Evolutionary conservation across 257 asterid species (phyloP).

Genomic region (Osmanthus fragrans): DNA sequence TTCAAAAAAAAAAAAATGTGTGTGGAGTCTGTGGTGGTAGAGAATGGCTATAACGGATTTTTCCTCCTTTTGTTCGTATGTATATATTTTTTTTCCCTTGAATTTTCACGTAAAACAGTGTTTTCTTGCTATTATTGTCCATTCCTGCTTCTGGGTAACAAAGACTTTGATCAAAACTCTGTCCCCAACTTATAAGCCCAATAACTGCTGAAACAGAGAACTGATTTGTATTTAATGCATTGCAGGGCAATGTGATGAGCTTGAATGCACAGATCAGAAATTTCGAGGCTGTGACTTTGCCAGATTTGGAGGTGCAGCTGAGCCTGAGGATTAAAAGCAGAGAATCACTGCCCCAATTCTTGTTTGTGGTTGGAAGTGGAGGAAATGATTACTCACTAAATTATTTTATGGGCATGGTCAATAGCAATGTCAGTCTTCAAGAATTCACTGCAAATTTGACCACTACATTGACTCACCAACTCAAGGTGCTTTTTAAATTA

Average conservation of each 20-base stretch:
- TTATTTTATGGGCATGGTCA: conserved; percentile 44
- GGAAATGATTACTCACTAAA: conserved; percentile 71
- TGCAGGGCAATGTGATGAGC: conserved; percentile 57
- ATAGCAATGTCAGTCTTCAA: conserved; percentile 40
- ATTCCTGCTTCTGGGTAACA: too few relatives aligned
- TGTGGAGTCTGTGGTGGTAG: too few relatives aligned
- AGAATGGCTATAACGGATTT: too few relatives aligned
- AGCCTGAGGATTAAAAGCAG: conserved; percentile 30
- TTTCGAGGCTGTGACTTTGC: conserved; percentile 54
- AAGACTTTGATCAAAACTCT: too few relatives aligned
- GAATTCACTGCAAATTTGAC: conserved; percentile 49
- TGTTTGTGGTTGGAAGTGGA: conserved; percentile 71
- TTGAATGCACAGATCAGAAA: conserved; percentile 61
- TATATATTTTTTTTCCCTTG: too few relatives aligned
- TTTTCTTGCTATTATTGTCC: too few relatives aligned
- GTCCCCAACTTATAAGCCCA: too few relatives aligned
- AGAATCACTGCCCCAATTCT: conserved; percentile 23
- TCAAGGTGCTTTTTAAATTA: conserved; percentile 41
- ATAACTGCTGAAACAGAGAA: too few relatives aligned
- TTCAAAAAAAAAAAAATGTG: too few relatives aligned
- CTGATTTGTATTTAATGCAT: background rate
- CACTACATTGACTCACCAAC: conserved; percentile 43
- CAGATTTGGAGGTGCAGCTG: conserved; percentile 50
- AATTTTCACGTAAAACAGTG: too few relatives aligned
- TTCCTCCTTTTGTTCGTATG: too few relatives aligned